These are phyloP conservation scores for Ascochyta koolunga DNA, from an alignment of 2,329 filamentous ascomycete genomes.

Conservation along the genomic window DNA sequence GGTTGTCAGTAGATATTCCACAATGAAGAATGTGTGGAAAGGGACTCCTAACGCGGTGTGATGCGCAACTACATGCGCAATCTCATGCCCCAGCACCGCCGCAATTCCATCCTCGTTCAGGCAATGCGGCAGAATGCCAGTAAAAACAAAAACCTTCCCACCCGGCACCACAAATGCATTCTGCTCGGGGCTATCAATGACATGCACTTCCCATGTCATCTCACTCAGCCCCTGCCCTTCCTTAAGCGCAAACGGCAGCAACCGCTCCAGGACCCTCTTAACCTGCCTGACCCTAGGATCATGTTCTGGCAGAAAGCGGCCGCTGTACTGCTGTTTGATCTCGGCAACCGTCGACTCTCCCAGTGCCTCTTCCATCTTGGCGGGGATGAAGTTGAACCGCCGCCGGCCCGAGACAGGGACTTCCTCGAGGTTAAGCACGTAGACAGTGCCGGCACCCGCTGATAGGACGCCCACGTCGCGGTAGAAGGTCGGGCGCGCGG, in stretches of 20 bases:
- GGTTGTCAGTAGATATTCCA: slow-evolving; percentile 3
- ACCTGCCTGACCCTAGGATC: slow-evolving; percentile 65
- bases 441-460: slow-evolving; percentile 60
- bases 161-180: slow-evolving; percentile 81
- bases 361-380: slow-evolving; percentile 60
- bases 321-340: slow-evolving; percentile 62
- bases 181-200: slow-evolving; percentile 71
- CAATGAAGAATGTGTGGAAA: no score
- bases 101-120: slow-evolving; percentile 72
- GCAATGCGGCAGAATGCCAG: slow-evolving; percentile 73
- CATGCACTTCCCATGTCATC: slow-evolving; percentile 70
- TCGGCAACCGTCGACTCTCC: slow-evolving; percentile 62
- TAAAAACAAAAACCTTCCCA: slow-evolving; percentile 81
- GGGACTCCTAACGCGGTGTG: slow-evolving; percentile 48
- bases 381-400: slow-evolving; percentile 73
- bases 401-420: slow-evolving; percentile 74
- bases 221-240: slow-evolving; percentile 55
- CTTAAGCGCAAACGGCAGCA: slow-evolving; percentile 67
- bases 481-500: slow-evolving; percentile 54
- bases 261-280: slow-evolving; percentile 66
- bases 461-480: slow-evolving; percentile 53
- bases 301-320: slow-evolving; percentile 63
- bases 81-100: slow-evolving; percentile 78
- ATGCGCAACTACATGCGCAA: slow-evolving; percentile 68
- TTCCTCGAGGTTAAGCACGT: slow-evolving; percentile 71